Conservation (phyloP, 257 asterid species). For the Solanum appendiculatum region DNA sequence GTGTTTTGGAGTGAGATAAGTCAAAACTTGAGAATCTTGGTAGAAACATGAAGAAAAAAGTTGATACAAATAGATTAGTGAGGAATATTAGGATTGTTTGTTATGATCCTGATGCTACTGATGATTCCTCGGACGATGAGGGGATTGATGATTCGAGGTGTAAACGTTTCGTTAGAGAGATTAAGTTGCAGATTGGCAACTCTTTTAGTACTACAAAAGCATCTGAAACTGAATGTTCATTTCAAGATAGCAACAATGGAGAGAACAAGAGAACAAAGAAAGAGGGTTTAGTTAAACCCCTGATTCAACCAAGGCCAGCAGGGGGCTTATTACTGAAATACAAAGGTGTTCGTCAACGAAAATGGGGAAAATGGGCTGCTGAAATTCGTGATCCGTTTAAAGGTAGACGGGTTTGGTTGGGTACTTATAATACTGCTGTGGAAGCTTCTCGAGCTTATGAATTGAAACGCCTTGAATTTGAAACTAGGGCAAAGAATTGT, state of each 20-base stretch:
- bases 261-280: constrained; percentile 14
- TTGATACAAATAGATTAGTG: constrained; percentile 15
- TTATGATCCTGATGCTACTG: constrained; percentile 89
- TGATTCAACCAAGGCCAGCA: constrained; percentile 4
- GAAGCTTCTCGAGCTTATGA: constrained; percentile 76
- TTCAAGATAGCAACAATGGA: constrained; percentile 31
- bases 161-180: constrained; percentile 44
- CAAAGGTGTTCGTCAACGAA: constrained; percentile 72
- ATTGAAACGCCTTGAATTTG: constrained; percentile 48
- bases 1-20: no score
- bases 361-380: constrained; percentile 98
- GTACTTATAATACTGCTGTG: constrained; percentile 62
- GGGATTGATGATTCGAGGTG: constrained; percentile 9
- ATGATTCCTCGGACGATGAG: constrained; percentile 80
- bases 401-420: constrained; percentile 76
- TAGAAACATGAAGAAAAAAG: constrained; percentile 17
- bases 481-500: constrained; percentile 13
- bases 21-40: background rate
- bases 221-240: constrained; percentile 25
- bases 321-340: constrained; percentile 12
- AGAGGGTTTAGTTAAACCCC: background rate
- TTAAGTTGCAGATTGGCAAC: constrained; percentile 22
- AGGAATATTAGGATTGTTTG: constrained; percentile 48
- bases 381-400: constrained; percentile 76
- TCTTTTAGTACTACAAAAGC: background rate